Conservation (phyloP, 768 basidiomycete genomes). For the Naganishia kalamii region DNA sequence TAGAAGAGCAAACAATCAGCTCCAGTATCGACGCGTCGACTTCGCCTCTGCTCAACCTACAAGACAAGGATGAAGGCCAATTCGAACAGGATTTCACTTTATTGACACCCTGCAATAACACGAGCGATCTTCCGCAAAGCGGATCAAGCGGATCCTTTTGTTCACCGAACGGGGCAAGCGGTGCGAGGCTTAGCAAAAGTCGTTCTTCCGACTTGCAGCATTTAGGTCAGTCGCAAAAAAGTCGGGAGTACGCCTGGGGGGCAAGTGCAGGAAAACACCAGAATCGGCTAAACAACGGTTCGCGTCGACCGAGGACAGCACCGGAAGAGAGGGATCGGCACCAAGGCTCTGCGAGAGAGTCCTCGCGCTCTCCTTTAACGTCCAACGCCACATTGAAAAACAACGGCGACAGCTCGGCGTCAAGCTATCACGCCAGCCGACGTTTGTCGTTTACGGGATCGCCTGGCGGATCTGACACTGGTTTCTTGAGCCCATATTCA, state of each 20-base stretch:
- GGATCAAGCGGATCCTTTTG: constrained; percentile 1
- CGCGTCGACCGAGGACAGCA: neutral
- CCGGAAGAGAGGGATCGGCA: neutral
- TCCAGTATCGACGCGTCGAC: too few species aligned
- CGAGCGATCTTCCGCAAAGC: neutral
- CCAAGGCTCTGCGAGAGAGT: neutral
- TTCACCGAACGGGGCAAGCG: neutral
- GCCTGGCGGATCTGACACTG: neutral
- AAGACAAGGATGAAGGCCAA: neutral
- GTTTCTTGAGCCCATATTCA: neutral
- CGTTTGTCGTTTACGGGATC: neutral
- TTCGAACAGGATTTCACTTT: too few species aligned
- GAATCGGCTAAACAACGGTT: neutral
- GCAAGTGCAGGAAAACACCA: neutral
- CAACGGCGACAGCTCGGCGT: neutral
- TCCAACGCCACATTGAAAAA: neutral
- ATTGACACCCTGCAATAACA: neutral
- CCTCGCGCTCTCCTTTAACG: neutral
- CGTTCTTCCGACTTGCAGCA: neutral
- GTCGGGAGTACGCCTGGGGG: neutral
- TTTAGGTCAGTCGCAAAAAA: neutral
- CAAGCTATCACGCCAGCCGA: neutral
- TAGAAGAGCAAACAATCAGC: too few species aligned
- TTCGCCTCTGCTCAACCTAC: neutral
- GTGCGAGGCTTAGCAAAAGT: neutral